A percentile compares a stretch with the other conserved stretches of the same genome.
Conservation (phyloP, 2,329 filamentous ascomycete species). For the Tolypocladium pustulatum region DNA sequence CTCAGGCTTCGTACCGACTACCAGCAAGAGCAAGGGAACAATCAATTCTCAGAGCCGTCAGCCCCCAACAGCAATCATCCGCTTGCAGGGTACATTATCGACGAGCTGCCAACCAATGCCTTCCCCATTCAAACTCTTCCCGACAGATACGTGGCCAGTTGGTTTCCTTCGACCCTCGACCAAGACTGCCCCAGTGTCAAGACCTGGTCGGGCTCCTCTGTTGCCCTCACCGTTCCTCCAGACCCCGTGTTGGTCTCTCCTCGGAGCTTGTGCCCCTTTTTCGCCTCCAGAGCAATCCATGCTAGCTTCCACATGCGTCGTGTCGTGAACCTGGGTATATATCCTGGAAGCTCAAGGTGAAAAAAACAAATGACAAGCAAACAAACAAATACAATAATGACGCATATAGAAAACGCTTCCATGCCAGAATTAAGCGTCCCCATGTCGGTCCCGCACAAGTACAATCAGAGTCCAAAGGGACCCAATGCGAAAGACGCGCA, state of each 20-base stretch:
- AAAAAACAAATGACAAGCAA: constrained; percentile 2
- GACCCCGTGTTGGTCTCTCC: not conserved
- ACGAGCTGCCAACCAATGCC: not conserved
- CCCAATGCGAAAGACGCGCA: not conserved
- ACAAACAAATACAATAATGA: constrained; percentile 3
- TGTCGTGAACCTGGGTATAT: constrained; percentile 15
- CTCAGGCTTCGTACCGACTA: not conserved
- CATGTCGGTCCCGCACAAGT: not conserved
- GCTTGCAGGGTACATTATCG: not conserved
- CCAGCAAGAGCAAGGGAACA: not conserved
- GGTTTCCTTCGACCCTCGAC: not conserved
- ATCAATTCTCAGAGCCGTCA: not conserved
- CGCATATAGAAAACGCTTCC: constrained; percentile 1
- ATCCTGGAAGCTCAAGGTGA: constrained; percentile 13
- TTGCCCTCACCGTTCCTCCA: not conserved
- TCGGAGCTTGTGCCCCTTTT: not conserved
- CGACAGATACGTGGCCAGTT: not conserved
- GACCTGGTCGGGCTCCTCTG: not conserved
- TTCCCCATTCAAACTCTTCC: not conserved
- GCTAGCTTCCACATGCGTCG: not conserved
- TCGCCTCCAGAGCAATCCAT: not conserved
- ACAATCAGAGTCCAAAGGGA: not conserved
- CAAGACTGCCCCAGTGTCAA: not conserved
- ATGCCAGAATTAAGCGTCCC: not conserved
- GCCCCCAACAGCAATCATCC: not conserved